These are phyloP conservation scores for Exutisphaerella laricina DNA, from an alignment of 2,329 filamentous ascomycete species.

Conservation along the genomic window DNA sequence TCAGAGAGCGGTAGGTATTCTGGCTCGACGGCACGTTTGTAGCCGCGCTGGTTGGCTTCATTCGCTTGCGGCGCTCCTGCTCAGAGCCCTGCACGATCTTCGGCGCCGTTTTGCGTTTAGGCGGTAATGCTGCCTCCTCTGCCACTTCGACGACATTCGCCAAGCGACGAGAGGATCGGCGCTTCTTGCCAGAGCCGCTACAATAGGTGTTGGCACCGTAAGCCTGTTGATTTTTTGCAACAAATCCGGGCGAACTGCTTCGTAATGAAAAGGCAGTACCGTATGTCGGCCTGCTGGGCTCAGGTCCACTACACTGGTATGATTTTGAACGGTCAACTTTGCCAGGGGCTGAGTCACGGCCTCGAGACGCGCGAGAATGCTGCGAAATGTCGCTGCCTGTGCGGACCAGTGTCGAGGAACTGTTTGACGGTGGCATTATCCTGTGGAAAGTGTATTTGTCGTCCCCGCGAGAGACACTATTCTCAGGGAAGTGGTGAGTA, in stretches of 20 bases:
- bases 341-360: background rate
- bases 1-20: background rate
- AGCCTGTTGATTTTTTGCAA: slow-evolving; percentile 4
- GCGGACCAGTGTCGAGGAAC: slow-evolving; percentile 22
- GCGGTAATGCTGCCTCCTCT: background rate
- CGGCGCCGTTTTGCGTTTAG: slow-evolving; percentile 23
- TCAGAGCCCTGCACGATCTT: slow-evolving; percentile 19
- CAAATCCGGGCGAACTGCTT: slow-evolving; percentile 26
- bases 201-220: background rate
- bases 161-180: slow-evolving; percentile 2
- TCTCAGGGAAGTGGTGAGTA: background rate
- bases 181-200: slow-evolving; percentile 6
- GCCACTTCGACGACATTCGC: background rate
- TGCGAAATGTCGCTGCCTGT: slow-evolving; percentile 5
- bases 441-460: slow-evolving; percentile 17
- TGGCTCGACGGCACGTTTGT: background rate
- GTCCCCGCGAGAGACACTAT: background rate
- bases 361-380: background rate
- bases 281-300: slow-evolving; percentile 6
- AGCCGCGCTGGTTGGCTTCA: background rate
- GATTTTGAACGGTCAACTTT: background rate
- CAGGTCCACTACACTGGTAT: slow-evolving; percentile 8
- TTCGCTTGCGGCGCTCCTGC: slow-evolving; percentile 20
- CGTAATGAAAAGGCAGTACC: background rate
- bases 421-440: slow-evolving; percentile 24